phyloP scores from a whole-genome alignment of 768 basidiomycete genomes.

The Jaapia argillacea region DNA sequence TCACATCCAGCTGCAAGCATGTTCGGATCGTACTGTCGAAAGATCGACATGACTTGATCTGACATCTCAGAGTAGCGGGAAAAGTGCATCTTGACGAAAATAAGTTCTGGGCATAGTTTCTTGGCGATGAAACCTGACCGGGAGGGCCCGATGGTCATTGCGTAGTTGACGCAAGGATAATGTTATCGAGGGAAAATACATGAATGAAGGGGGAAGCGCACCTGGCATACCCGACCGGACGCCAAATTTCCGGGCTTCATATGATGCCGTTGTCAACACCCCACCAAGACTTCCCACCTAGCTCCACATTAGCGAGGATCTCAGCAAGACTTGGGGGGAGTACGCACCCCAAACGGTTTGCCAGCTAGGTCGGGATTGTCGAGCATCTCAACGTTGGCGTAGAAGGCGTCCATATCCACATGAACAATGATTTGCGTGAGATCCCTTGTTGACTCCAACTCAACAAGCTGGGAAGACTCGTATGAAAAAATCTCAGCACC shows the following conservation, averaged over 20 bases:
- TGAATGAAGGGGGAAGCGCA: no score
- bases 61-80: conserved; percentile 64
- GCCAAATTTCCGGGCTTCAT: conserved; percentile 85
- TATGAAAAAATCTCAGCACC: background rate
- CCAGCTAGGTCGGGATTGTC: conserved; percentile 52
- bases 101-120: conserved; percentile 87
- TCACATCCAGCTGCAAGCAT: conserved; percentile 77
- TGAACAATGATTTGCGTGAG: conserved; percentile 82
- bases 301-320: background rate
- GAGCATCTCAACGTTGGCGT: conserved; percentile 68
- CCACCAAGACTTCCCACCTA: conserved; percentile 62
- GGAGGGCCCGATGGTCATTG: background rate
- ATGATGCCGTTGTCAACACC: conserved; percentile 82
- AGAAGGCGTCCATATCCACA: conserved; percentile 95
- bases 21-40: conserved; percentile 63
- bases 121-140: conserved; percentile 89
- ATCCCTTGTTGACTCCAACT: conserved; percentile 70
- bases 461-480: conserved; percentile 36
- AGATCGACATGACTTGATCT: conserved; percentile 54
- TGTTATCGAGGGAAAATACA: no score
- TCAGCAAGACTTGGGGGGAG: background rate
- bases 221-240: conserved; percentile 96
- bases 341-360: conserved; percentile 63
- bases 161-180: background rate
- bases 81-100: conserved; percentile 51